Percentiles rank a stretch among this genome's conserved stretches.
phyloP scores from a whole-genome alignment of 345 rosid genomes.

The Euphorbia peplus region DNA sequence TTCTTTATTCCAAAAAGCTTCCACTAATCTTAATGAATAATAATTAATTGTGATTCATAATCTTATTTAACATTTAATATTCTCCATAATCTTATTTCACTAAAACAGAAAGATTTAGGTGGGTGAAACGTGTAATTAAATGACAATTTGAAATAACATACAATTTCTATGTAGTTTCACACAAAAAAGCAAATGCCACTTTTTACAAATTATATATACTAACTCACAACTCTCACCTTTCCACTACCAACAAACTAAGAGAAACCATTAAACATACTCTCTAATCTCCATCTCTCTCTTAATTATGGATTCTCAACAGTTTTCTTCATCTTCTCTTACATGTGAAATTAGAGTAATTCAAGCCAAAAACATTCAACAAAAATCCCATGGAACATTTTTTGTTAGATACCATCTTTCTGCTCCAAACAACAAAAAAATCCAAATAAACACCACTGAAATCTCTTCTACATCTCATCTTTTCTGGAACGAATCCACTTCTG shows the following conservation, averaged over 20 bases:
- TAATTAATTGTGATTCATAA: no score
- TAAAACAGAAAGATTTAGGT: not conserved
- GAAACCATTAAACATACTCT: not conserved
- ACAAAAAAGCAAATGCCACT: not conserved
- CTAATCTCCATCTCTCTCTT: not conserved
- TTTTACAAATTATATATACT: not conserved
- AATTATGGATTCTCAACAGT: not conserved
- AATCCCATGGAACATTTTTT: constrained; percentile 41
- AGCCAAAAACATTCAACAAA: constrained; percentile 61
- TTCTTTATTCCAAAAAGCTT: no score
- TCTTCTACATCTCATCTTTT: constrained; percentile 31
- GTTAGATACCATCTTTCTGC: constrained; percentile 63
- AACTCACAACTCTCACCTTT: not conserved
- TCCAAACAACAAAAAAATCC: constrained; percentile 45
- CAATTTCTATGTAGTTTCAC: not conserved
- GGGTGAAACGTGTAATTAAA: no score
- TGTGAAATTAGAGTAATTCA: constrained; percentile 54
- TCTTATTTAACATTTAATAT: not conserved
- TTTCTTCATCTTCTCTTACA: constrained; percentile 38
- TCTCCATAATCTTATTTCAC: not conserved
- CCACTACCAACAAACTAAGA: not conserved
- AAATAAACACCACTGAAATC: constrained; percentile 50
- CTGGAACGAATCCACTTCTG: constrained; percentile 60
- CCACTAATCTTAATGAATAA: not conserved
- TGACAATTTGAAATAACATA: no score